Conservation (phyloP, 1,284 basidiomycete genomes). For the Golubevia sp. region DNA sequence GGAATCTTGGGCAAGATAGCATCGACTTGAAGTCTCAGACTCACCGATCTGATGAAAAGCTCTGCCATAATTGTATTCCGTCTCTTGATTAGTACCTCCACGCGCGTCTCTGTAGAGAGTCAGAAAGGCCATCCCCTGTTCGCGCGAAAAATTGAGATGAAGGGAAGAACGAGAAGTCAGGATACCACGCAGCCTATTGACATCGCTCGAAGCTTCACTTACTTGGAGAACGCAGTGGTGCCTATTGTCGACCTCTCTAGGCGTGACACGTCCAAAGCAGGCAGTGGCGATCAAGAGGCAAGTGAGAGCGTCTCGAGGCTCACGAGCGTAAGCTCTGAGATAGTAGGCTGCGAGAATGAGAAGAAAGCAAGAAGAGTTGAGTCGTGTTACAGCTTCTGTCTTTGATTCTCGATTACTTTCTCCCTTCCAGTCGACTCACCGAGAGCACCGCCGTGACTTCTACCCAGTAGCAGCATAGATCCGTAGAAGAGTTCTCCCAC, state of each 20-base stretch:
- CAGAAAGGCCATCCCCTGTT: conserved; percentile 79
- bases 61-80: conserved; percentile 89
- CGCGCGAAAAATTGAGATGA: too few relatives aligned
- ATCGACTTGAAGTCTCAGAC: conserved; percentile 14
- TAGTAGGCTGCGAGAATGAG: conserved; percentile 73
- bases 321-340: conserved; percentile 81
- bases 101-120: conserved; percentile 72
- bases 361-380: background rate
- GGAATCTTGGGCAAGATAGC: too few relatives aligned
- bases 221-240: conserved; percentile 67
- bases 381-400: background rate
- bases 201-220: too few relatives aligned
- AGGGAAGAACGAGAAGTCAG: too few relatives aligned
- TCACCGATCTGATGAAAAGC: conserved; percentile 86
- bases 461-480: conserved; percentile 79
- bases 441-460: conserved; percentile 85
- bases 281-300: conserved; percentile 81
- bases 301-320: conserved; percentile 80
- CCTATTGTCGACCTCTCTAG: conserved; percentile 89
- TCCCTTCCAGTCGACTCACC: conserved; percentile 68
- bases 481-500: conserved; percentile 80
- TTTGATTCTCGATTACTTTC: background rate
- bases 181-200: too few relatives aligned
- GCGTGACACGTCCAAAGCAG: conserved; percentile 85
- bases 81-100: conserved; percentile 66